These are phyloP conservation scores for Geotrichum fermentans DNA, from an alignment of 1,139 yeast species.

Conservation along the genomic window DNA sequence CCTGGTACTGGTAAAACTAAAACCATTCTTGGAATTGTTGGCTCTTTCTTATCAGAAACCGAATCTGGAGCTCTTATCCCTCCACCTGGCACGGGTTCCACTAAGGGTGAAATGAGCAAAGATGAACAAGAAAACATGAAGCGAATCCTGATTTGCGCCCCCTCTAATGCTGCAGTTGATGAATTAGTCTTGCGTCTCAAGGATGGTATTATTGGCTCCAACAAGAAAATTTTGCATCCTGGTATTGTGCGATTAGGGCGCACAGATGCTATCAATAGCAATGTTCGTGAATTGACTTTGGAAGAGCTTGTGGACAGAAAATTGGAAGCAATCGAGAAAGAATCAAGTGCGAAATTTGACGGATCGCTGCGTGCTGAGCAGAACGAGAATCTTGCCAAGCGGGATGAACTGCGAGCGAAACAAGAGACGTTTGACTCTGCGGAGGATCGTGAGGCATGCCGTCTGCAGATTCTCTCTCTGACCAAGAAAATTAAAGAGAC, in stretches of 20 bases:
- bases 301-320: slow-evolving; percentile 81
- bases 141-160: slow-evolving; percentile 85
- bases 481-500: slow-evolving; percentile 59
- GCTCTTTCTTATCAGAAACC: slow-evolving; percentile 54
- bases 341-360: slow-evolving; percentile 40
- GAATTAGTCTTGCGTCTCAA: slow-evolving; percentile 85
- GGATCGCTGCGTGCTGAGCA: slow-evolving; percentile 50
- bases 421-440: slow-evolving; percentile 32
- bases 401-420: slow-evolving; percentile 47
- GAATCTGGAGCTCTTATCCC: slow-evolving; percentile 34
- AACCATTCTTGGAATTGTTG: slow-evolving; percentile 88
- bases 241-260: slow-evolving; percentile 85
- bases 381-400: slow-evolving; percentile 47
- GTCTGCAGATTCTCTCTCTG: slow-evolving; percentile 43
- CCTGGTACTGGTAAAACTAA: slow-evolving; percentile 99
- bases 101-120: slow-evolving; percentile 33
- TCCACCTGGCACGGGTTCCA: slow-evolving; percentile 34
- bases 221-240: slow-evolving; percentile 59
- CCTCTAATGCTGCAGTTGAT: slow-evolving; percentile 98
- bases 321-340: slow-evolving; percentile 45
- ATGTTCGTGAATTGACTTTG: slow-evolving; percentile 76
- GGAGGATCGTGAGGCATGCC: slow-evolving; percentile 28
- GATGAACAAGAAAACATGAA: slow-evolving; percentile 35
- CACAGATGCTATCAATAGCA: slow-evolving; percentile 78
- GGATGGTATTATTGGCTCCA: slow-evolving; percentile 54